Conservation (phyloP, 108 stramenopile genomes). For the Discostella stelligeroides region DNA sequence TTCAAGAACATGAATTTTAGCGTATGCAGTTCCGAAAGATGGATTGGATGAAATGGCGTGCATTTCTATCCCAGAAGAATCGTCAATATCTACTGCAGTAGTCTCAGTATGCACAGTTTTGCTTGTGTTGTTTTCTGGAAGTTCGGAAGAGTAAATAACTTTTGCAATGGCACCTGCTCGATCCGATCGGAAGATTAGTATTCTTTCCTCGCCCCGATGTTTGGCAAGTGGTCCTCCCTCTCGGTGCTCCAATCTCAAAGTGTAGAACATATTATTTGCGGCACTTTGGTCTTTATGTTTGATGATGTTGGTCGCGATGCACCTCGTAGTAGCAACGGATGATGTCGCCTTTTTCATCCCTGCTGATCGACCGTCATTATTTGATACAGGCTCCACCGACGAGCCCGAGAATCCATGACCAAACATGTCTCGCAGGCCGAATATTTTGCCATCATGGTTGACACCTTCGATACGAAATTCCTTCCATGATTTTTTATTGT, state of each 20-base stretch:
- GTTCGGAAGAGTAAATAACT: constrained; percentile 60
- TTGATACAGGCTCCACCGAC: too few species aligned
- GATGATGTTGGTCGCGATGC: not conserved
- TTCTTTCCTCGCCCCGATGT: constrained; percentile 63
- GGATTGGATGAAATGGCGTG: not conserved
- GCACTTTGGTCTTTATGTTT: not conserved
- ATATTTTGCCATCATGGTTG: constrained; percentile 16
- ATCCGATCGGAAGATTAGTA: constrained; percentile 66
- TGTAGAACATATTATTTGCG: constrained; percentile 23
- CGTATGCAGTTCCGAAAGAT: constrained; percentile 19
- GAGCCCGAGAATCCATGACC: too few species aligned
- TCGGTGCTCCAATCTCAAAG: constrained; percentile 63
- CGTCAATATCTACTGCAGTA: not conserved
- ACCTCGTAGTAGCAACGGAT: not conserved
- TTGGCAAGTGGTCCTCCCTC: constrained; percentile 42
- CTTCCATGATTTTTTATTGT: constrained; percentile 26
- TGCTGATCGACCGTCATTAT: not conserved
- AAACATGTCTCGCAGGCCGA: constrained; percentile 33
- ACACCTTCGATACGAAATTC: constrained; percentile 8
- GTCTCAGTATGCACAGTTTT: not conserved
- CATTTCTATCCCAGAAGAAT: constrained; percentile 1
- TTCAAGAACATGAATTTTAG: constrained; percentile 66
- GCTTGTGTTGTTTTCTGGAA: constrained; percentile 1
- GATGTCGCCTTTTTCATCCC: too few species aligned
- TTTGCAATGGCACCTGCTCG: constrained; percentile 65